Base-by-base conservation (phyloP, 2,329 filamentous ascomycete species). In the Cyphellophora attinorum region DNA sequence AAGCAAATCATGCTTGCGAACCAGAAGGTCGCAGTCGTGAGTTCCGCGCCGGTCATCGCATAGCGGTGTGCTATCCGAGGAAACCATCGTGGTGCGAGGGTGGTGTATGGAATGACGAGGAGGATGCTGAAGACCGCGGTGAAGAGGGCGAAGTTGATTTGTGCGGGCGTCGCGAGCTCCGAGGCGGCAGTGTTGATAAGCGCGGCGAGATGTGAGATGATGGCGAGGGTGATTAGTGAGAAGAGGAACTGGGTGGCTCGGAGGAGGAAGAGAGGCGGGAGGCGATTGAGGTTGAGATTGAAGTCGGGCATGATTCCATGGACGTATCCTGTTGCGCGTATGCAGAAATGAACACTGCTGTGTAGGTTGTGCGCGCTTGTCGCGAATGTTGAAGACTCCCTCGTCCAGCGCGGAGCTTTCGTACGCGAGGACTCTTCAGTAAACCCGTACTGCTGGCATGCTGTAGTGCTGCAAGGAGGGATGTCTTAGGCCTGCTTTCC, bases 21-120 rank as follows among this genome's bases (percentile, higher is more conserved):
- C 86, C 86, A 94, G 65, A 93, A 93, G 37, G 93, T 68, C 61
- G 81, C 79, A 6, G 84, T 91, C 15, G 91, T 46, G 30, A 65
- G 66, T 51, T 93, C 82, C 19, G 84, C 66, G 2, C 51, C 76
- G 12, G 88, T 64, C 11, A 85, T 72, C 29, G 69, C 74, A 33
- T 75, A 73, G 34, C 69, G 72, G 56, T 85, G 75, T 49, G 78
- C 77, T 8, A 76, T 49, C 15, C 64, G 62, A 3, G 72, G 66
- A 49, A 76, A 64, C 15, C 76, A 78, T 28, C 72, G 62, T 1
- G 83, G 82, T 3, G 77, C 66, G 32, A 88, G 42, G 49, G 76
- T 67, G 40, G 93, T 70, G 57, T 86, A 89, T 35, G 72, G 57
- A 19, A 89, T 67, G 2, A 65, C 62, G 4, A 79, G 62, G 43